A percentile compares a stretch with the other conserved stretches of the same genome.
Evolutionary conservation across 768 basidiomycete genomes (phyloP).

Genomic region (Tulasnella sp.): DNA sequence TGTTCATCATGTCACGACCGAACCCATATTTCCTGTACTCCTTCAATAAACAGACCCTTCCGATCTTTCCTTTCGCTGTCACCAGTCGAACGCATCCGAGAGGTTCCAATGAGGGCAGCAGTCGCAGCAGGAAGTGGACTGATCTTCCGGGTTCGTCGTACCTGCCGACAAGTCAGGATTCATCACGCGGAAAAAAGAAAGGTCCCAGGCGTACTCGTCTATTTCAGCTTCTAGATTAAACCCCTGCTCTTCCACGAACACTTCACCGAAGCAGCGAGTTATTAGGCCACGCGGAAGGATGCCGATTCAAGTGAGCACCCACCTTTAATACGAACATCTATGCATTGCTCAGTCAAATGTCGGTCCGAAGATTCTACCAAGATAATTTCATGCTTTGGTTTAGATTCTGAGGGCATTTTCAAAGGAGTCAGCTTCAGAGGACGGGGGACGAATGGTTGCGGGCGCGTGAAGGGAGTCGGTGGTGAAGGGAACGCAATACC

Average conservation of each 20-base stretch:
- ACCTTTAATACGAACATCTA: slow-evolving; percentile 43
- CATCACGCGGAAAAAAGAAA: no score
- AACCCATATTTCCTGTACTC: slow-evolving; percentile 60
- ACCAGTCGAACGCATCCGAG: slow-evolving; percentile 66
- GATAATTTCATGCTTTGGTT: slow-evolving; percentile 57
- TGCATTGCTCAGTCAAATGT: slow-evolving; percentile 60
- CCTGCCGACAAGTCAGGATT: slow-evolving; percentile 37
- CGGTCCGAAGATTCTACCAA: slow-evolving; percentile 35
- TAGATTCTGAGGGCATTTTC: background rate
- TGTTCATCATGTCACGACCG: slow-evolving; percentile 60
- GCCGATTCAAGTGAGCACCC: background rate
- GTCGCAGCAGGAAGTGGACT: slow-evolving; percentile 68
- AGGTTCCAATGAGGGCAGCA: slow-evolving; percentile 55
- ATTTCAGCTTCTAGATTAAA: slow-evolving; percentile 72
- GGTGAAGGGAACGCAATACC: no score
- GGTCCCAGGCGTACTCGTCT: slow-evolving; percentile 59
- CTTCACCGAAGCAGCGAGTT: slow-evolving; percentile 33
- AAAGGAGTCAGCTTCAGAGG: background rate
- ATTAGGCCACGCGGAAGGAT: background rate
- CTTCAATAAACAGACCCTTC: slow-evolving; percentile 47
- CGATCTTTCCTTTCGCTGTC: slow-evolving; percentile 63
- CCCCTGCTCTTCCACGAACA: slow-evolving; percentile 62
- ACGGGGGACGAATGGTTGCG: background rate
- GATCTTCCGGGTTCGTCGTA: slow-evolving; percentile 50
- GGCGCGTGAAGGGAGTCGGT: no score